A percentile compares a stretch with the other conserved stretches of the same genome.
Evolutionary conservation across 2,329 filamentous ascomycete species (phyloP).

Genomic region (Pyrenophora teres): DNA sequence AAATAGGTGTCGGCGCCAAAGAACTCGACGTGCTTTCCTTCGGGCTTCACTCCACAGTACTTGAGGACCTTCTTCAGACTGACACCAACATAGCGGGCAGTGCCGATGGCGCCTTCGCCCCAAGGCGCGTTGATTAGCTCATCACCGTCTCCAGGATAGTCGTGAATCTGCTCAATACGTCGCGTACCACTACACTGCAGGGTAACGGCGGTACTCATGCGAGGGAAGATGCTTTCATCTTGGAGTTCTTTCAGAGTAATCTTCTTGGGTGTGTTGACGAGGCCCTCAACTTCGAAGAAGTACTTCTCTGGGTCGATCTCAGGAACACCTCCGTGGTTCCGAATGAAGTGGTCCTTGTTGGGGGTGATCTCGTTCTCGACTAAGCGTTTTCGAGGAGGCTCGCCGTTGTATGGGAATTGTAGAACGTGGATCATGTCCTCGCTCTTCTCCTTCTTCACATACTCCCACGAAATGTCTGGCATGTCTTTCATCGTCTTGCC

Average conservation of each 20-base stretch:
- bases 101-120: constrained; percentile 67
- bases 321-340: constrained; percentile 74
- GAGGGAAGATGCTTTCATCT: constrained; percentile 64
- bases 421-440: constrained; percentile 55
- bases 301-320: constrained; percentile 63
- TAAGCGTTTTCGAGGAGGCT: constrained; percentile 56
- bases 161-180: constrained; percentile 68
- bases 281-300: constrained; percentile 61
- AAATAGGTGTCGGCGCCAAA: constrained; percentile 75
- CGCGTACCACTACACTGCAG: constrained; percentile 73
- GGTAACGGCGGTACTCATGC: constrained; percentile 62
- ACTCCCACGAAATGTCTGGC: constrained; percentile 60
- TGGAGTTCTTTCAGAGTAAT: constrained; percentile 65
- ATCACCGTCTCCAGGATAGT: constrained; percentile 70
- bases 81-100: constrained; percentile 66
- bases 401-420: constrained; percentile 56
- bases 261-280: constrained; percentile 62
- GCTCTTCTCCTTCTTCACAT: constrained; percentile 52
- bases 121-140: constrained; percentile 55
- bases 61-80: constrained; percentile 73
- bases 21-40: constrained; percentile 68
- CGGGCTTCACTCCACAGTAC: constrained; percentile 62
- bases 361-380: constrained; percentile 64
- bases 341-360: constrained; percentile 68
- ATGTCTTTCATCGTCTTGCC: constrained; percentile 49